Evolutionary conservation across 1,284 basidiomycete species (phyloP), one percentile per base, ranked within the genome.

Genomic region (Cutaneotrichosporon sp.): DNA sequence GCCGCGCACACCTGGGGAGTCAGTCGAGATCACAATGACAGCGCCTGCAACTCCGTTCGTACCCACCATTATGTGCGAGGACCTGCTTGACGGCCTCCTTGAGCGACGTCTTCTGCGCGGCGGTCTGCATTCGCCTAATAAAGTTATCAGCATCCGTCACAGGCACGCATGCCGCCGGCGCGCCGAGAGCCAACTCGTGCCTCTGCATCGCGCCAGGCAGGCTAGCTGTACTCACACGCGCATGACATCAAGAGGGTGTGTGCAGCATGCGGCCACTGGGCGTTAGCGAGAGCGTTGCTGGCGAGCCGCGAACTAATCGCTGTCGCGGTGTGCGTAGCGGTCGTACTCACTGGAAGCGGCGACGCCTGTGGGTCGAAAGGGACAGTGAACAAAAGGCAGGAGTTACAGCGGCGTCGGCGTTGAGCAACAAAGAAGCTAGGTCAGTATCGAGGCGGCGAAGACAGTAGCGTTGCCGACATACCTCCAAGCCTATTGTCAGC

Each of bases 191-290:
- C 23, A 26, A 8, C n/a, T n/a, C n/a, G n/a, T n/a, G n/a, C n/a
- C n/a, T n/a, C n/a, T n/a, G n/a, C n/a, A n/a, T n/a, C n/a, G n/a
- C n/a, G n/a, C n/a, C n/a, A n/a, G n/a, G n/a, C n/a, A 42, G 40
- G 13, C 13, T 21, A 9, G 38, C 20, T 12, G 12, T 35, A 56
- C 72, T 47, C 55, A 90, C 88, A 91, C 87, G 82, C 90, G 87
- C 54, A 87, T 85, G 51, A 90, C 78, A 72, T 92, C 89, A 44
- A 91, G 75, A 26, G 89, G 89, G 76, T 92, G 89, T 0, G 88
- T 91, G 68, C 82, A 87, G 63, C 82, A 85, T 48, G 88, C 86
- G 37, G 89, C 88, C 84, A 90, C 88, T 91, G 58, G 26, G 8
- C 22, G 41, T 49, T 18, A 41, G 38, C 39, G 34, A 40, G 43